phyloP scores from a whole-genome alignment of 805 yeast species.

The Candida sanyiensis region DNA sequence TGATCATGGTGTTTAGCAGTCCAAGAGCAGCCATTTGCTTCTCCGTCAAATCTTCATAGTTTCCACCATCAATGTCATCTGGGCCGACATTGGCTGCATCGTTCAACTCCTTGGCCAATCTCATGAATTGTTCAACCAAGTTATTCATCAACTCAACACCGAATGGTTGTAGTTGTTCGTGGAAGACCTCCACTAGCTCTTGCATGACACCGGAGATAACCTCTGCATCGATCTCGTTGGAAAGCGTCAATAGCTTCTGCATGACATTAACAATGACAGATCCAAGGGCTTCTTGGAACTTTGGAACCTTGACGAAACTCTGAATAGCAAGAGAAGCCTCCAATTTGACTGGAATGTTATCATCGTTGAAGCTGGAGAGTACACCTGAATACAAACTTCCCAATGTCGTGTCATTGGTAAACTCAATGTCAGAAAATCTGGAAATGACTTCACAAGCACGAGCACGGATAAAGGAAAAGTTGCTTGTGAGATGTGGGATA shows the following conservation, averaged over 20 bases:
- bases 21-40: slow-evolving; percentile 82
- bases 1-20: slow-evolving; percentile 72
- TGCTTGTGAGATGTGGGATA: slow-evolving; percentile 64
- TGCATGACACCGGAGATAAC: slow-evolving; percentile 87
- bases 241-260: slow-evolving; percentile 67
- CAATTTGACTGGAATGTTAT: slow-evolving; percentile 66
- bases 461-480: slow-evolving; percentile 65
- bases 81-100: slow-evolving; percentile 49
- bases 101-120: slow-evolving; percentile 60
- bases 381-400: slow-evolving; percentile 42
- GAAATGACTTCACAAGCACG: slow-evolving; percentile 63
- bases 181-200: slow-evolving; percentile 85
- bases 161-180: slow-evolving; percentile 87
- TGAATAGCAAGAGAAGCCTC: slow-evolving; percentile 85
- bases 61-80: slow-evolving; percentile 30
- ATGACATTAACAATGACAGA: slow-evolving; percentile 71
- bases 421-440: slow-evolving; percentile 57
- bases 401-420: slow-evolving; percentile 34
- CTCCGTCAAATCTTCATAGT: slow-evolving; percentile 43
- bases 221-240: slow-evolving; percentile 82
- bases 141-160: slow-evolving; percentile 64
- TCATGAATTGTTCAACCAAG: slow-evolving; percentile 67
- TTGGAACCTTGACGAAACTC: slow-evolving; percentile 58
- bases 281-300: slow-evolving; percentile 64
- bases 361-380: slow-evolving; percentile 34